A percentile compares a stretch with the other conserved stretches of the same genome.
Evolutionary conservation across 192 early-diverging fungal genomes (phyloP).

Genomic region (Coemansia sp.): DNA sequence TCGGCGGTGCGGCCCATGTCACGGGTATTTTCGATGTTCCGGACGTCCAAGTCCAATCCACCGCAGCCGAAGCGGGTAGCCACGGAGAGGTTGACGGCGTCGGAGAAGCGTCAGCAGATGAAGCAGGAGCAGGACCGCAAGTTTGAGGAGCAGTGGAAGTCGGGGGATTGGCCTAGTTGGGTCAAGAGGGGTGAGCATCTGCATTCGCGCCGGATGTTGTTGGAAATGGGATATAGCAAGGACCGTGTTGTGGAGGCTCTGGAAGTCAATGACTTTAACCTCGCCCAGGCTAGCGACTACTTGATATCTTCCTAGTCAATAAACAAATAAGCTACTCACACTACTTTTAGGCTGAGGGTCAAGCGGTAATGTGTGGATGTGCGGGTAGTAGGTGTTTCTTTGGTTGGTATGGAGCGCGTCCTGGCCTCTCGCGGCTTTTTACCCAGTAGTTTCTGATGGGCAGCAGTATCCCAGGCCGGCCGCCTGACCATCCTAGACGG

Average conservation of each 20-base stretch:
- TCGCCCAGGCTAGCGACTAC: constrained; percentile 48
- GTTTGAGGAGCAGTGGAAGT: constrained; percentile 45
- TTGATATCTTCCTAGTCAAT: constrained; percentile 41
- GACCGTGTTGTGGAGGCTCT: constrained; percentile 51
- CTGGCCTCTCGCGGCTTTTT: no score
- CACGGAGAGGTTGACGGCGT: constrained; percentile 1
- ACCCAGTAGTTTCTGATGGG: no score
- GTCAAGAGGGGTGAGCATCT: constrained; percentile 35
- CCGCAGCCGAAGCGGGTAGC: constrained; percentile 11
- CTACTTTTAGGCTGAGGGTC: no score
- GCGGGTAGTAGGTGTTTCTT: no score
- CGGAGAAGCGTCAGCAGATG: constrained; percentile 30
- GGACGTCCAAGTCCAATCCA: constrained; percentile 29
- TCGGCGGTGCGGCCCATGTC: constrained; percentile 48
- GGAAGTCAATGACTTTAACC: constrained; percentile 50
- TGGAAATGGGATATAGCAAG: constrained; percentile 49
- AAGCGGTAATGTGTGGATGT: no score
- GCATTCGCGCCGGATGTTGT: constrained; percentile 33
- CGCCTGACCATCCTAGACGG: no score
- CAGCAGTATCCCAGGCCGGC: no score
- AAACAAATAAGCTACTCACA: no score
- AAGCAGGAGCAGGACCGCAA: constrained; percentile 32
- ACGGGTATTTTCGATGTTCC: constrained; percentile 46
- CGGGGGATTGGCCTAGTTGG: constrained; percentile 46
- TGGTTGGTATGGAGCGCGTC: no score